A percentile compares a stretch with the other conserved stretches of the same genome.
These are phyloP conservation scores for Pezicula rhizophila DNA, from an alignment of 2,329 filamentous ascomycete species.

Conservation along the genomic window DNA sequence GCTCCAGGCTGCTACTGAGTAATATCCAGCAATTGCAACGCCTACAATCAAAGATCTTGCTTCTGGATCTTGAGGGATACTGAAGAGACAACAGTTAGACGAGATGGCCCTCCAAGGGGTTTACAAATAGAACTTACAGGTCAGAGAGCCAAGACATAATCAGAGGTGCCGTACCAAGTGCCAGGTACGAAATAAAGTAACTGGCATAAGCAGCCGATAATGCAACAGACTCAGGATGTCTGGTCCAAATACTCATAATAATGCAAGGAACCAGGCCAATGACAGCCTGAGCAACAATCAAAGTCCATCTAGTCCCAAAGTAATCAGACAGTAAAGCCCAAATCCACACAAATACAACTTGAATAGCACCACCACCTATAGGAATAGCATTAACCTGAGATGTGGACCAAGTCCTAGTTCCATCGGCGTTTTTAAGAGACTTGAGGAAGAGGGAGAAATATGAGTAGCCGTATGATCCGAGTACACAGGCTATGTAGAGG, in stretches of 20 bases:
- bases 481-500: conserved; percentile 38
- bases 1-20: conserved; percentile 44
- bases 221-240: conserved; percentile 34
- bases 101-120: neutral
- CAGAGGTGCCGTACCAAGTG: conserved; percentile 43
- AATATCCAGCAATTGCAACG: conserved; percentile 42
- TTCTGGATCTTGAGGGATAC: conserved; percentile 42
- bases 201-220: conserved; percentile 43
- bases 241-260: conserved; percentile 49
- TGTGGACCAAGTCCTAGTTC: conserved; percentile 34
- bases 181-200: conserved; percentile 44
- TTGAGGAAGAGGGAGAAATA: conserved; percentile 40
- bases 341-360: conserved; percentile 45
- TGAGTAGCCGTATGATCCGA: conserved; percentile 40
- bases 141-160: conserved; percentile 48
- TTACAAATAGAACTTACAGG: conserved; percentile 21
- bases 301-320: conserved; percentile 42
- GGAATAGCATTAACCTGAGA: conserved; percentile 43
- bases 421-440: conserved; percentile 33
- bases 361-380: conserved; percentile 41
- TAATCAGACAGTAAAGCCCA: conserved; percentile 47
- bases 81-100: conserved; percentile 18
- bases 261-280: conserved; percentile 43
- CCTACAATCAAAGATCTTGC: conserved; percentile 42
- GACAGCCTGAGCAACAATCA: conserved; percentile 40